Evolutionary conservation across 2,329 filamentous ascomycete genomes (phyloP), one percentile per base, ranked within the genome.

Genomic region (Chrysoporthe deuterocubensis): DNA sequence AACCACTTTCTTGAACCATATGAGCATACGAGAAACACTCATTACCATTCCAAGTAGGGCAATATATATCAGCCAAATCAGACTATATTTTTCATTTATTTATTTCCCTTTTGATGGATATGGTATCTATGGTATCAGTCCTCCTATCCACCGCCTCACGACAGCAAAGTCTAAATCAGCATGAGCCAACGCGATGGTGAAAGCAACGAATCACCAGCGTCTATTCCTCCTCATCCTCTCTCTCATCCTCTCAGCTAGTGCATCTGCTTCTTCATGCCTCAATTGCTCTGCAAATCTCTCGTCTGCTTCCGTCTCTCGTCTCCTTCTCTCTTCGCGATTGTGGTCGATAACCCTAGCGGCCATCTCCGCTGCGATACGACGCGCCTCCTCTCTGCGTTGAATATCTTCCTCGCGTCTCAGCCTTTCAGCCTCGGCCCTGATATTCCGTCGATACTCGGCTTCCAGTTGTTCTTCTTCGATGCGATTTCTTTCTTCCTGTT

Each of bases 401-500:
- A 21, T 44, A 21, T 66, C 64, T 6, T 37, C 5, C 3, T 43
- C 44, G 13, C n/a, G 4, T 3, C 34, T 9, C n/a, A 67, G 40
- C 4, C 44, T 7, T 14, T 64, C 67, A 14, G 58, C 64, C 16
- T 48, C 57, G 1, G 21, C 44, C 16, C 40, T 60, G 11, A 52
- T 43, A 7, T 34, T 18, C 37, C n/a, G 57, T 21, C 44, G 57
- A 2, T 44, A 18, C 21, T 52, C 37, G 0, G 54, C 65, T 2
- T 34, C 40, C 4, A 8, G 26, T 34, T 50, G 61, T 34, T 46
- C 56, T 16, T 64, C n/a, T 3, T 32, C 56, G 18, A 11, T 26
- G 1, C 56, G 61, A 9, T 32, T 61, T 1, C 61, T 46, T 34
- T 58, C 65, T 11, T 67, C 46, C 7, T 26, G 61, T n/a, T 69